Base-by-base conservation (phyloP, 2,329 filamentous ascomycete genomes). In the Beauveria australis region DNA sequence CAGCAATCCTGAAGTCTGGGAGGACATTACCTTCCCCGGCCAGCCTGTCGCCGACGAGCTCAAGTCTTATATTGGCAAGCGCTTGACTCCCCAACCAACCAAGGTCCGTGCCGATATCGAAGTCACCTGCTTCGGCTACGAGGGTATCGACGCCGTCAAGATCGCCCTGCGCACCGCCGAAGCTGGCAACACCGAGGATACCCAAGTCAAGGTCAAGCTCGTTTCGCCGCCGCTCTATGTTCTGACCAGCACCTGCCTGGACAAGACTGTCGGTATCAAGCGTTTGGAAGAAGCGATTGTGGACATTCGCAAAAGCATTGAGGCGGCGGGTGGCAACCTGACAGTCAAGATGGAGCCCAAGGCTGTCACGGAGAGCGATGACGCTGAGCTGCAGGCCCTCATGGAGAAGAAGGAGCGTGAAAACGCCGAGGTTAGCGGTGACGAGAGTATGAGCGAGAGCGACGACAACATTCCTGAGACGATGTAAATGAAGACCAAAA, bases 351-450 rank as follows among this genome's bases (percentile, higher is more conserved):
- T 99, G 94, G 92, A 94, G 70, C 94, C 94, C 67, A 97, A 97
- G 86, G 94, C 95, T 5, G 94, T 99, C 64, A 99, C 94, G 1
- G 95, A 97, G 82, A 95, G 92, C 75, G 95, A 99, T 70, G 94
- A 99, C 72, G 94, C 93, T 28, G 92, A 97, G 77, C 81, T 99
- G 66, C 92, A 97, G 75, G 94, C 93, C 57, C 84, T 99, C 66
- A 99, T 99, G 94, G 94, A 97, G 83, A 97, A 97, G 87, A 88
- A 90, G 67, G 94, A 96, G 81, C 88, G 91, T 66, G 93, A 97
- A 84, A 99, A 99, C 77, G 90, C 91, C 73, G 91, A 99, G 75
- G 91, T 99, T 71, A 96, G 92, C 75, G 94, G 94, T 71, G 95
- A 99, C 74, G 94, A 99, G 81, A 94, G 92, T 74, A 83, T 91